Percentiles rank a stretch among this genome's conserved stretches.
These are phyloP conservation scores for Trichophaea hybrida DNA, from an alignment of 2,329 filamentous ascomycete species.

Conservation along the genomic window DNA sequence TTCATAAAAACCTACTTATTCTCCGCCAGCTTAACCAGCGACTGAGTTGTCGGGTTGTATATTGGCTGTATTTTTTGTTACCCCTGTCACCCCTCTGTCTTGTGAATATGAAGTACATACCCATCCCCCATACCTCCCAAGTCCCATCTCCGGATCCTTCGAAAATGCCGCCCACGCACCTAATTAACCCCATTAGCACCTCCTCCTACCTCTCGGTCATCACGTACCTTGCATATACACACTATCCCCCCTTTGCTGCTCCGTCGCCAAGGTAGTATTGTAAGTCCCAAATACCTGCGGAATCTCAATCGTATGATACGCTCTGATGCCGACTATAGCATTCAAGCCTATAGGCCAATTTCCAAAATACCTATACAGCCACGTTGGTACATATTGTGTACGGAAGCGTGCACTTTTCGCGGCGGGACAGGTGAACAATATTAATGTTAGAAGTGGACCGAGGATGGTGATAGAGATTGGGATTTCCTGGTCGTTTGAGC, in stretches of 20 bases:
- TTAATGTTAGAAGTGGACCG: background rate
- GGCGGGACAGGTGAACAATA: background rate
- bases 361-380: conserved; percentile 4
- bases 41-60: background rate
- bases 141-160: conserved; percentile 30
- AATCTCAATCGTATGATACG: conserved; percentile 31
- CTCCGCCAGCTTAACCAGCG: background rate
- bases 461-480: background rate
- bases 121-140: conserved; percentile 26
- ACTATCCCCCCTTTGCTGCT: conserved; percentile 27
- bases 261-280: conserved; percentile 13
- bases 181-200: background rate
- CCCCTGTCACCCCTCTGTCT: background rate
- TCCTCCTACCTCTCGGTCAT: background rate
- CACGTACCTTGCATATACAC: background rate
- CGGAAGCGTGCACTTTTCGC: background rate
- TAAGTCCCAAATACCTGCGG: conserved; percentile 29
- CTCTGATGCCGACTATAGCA: conserved; percentile 25
- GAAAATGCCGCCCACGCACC: conserved; percentile 33
- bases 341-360: background rate
- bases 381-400: background rate
- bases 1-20: background rate
- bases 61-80: background rate
- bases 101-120: background rate
- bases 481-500: conserved; percentile 1